Percentiles rank a stretch among this genome's conserved stretches.
Conservation (phyloP, 345 rosid genomes). For the Eucalyptus cloeziana region DNA sequence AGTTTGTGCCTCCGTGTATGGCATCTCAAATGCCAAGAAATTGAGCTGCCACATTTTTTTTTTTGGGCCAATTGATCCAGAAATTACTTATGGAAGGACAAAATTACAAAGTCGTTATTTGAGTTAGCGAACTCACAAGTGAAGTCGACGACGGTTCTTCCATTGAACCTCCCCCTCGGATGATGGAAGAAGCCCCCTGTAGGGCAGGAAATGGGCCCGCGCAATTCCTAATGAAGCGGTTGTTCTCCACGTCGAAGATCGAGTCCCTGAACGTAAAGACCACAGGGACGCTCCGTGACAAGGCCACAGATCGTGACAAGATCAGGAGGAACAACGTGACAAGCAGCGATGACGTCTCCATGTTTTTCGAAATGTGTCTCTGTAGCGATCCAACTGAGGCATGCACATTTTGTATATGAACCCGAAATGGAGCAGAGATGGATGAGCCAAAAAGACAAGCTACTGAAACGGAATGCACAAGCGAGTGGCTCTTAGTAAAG, state of each 20-base stretch:
- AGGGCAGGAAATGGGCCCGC: background rate
- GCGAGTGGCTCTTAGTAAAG: background rate
- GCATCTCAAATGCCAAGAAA: background rate
- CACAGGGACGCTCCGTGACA: background rate
- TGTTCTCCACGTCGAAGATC: background rate
- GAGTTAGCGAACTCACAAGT: background rate
- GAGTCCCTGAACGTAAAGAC: background rate
- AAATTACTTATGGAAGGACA: background rate
- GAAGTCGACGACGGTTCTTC: background rate
- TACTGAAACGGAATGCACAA: no score
- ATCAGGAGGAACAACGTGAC: background rate
- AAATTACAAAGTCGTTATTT: background rate
- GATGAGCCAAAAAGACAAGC: no score
- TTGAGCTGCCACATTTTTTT: background rate
- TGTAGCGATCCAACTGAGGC: background rate
- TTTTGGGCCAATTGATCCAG: no score
- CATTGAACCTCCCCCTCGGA: background rate
- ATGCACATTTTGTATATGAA: no score
- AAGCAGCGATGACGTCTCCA: no score
- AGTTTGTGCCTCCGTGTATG: background rate
- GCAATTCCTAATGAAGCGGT: background rate
- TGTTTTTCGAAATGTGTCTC: no score
- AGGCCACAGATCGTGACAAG: fast-evolving
- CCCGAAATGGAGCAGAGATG: no score
- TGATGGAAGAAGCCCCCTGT: background rate